phyloP scores from a whole-genome alignment of 2,329 filamentous ascomycete species.

The Ceratocystis variospora region DNA sequence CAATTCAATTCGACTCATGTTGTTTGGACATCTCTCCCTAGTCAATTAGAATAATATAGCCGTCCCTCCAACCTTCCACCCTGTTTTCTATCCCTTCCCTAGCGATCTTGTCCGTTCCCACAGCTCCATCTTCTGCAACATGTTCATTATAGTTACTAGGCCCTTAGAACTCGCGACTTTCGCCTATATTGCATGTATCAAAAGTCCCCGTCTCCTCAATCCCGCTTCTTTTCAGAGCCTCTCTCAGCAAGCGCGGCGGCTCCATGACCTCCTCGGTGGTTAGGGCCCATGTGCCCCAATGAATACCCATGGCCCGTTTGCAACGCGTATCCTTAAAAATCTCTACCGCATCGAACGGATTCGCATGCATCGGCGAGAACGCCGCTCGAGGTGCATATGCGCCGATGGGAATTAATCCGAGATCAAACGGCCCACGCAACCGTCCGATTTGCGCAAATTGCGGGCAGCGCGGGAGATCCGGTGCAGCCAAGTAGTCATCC shows the following conservation, averaged over 20 bases:
- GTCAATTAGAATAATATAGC: too few species aligned
- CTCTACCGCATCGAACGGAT: conserved; percentile 75
- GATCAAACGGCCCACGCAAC: conserved; percentile 70
- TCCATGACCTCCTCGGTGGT: conserved; percentile 76
- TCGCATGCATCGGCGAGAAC: conserved; percentile 72
- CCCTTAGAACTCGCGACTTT: conserved; percentile 57
- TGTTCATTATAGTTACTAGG: too few species aligned
- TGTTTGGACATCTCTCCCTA: too few species aligned
- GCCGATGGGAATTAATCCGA: conserved; percentile 86
- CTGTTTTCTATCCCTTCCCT: too few species aligned
- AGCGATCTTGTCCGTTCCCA: too few species aligned
- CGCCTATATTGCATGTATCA: conserved; percentile 72
- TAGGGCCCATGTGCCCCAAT: conserved; percentile 85
- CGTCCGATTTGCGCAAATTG: conserved; percentile 75
- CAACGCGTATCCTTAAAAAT: conserved; percentile 80
- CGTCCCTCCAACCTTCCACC: too few species aligned
- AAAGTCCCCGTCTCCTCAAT: conserved; percentile 60
- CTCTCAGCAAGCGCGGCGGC: conserved; percentile 57
- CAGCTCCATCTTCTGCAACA: too few species aligned
- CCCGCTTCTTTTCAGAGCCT: conserved; percentile 54
- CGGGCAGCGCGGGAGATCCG: conserved; percentile 58
- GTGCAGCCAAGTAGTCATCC: conserved; percentile 60
- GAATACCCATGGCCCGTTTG: conserved; percentile 66
- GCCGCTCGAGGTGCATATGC: conserved; percentile 63
- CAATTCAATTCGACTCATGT: too few species aligned